A percentile compares a stretch with the other conserved stretches of the same genome.
phyloP scores from a whole-genome alignment of 1,139 yeast species.

The Wickerhamiella infanticola region DNA sequence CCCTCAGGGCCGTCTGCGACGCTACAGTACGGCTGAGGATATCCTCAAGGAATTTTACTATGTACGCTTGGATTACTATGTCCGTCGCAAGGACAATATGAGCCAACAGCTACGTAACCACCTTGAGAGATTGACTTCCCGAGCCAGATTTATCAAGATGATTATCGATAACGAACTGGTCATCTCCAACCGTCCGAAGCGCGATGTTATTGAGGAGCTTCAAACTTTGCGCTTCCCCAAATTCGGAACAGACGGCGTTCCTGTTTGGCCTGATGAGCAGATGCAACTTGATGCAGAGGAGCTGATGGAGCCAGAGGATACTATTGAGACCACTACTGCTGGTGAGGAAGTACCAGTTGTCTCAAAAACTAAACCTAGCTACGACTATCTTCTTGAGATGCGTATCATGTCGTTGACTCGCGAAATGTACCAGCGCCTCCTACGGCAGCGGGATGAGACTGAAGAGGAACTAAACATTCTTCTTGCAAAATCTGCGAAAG shows the following conservation, averaged over 20 bases:
- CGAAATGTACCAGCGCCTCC: conserved; percentile 70
- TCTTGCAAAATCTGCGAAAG: conserved; percentile 62
- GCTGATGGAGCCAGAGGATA: conserved; percentile 22
- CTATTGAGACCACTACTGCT: conserved; percentile 20
- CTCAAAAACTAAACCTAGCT: conserved; percentile 23
- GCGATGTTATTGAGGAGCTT: conserved; percentile 47
- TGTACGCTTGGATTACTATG: conserved; percentile 79
- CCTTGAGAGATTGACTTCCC: conserved; percentile 57
- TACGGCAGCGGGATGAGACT: conserved; percentile 55
- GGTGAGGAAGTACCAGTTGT: conserved; percentile 25
- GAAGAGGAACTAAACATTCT: conserved; percentile 57
- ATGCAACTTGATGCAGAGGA: conserved; percentile 22
- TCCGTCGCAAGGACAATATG: conserved; percentile 73
- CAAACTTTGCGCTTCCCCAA: conserved; percentile 54
- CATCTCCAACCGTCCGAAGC: conserved; percentile 62
- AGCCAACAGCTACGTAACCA: conserved; percentile 57
- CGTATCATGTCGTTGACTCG: conserved; percentile 83
- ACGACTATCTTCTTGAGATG: conserved; percentile 49
- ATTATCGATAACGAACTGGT: conserved; percentile 61
- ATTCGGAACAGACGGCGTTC: conserved; percentile 54
- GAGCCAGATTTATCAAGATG: conserved; percentile 82
- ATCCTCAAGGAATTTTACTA: conserved; percentile 73
- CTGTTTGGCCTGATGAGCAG: conserved; percentile 25
- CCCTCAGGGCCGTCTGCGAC: conserved; percentile 76
- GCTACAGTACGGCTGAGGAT: conserved; percentile 58